Evolutionary conservation across 2,329 filamentous ascomycete species (phyloP).

Genomic region (Cladosporium sp.): DNA sequence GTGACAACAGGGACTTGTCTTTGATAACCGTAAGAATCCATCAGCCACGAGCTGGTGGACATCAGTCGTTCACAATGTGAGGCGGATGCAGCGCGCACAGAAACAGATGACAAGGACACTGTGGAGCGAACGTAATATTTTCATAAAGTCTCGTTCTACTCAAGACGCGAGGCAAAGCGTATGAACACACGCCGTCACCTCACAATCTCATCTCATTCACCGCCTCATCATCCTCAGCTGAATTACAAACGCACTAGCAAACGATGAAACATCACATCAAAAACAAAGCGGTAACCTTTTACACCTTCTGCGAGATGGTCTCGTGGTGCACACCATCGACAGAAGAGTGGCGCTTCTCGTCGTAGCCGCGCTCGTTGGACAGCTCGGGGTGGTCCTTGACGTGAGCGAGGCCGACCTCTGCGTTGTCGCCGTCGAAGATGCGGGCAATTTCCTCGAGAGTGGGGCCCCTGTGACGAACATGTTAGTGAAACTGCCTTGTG

Average conservation of each 20-base stretch:
- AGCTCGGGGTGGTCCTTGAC: conserved; percentile 13
- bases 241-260: background rate
- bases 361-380: conserved; percentile 2
- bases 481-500: background rate
- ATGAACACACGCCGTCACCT: background rate
- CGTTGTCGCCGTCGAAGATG: conserved; percentile 65
- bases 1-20: no score
- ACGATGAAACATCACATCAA: background rate
- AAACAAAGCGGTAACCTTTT: background rate
- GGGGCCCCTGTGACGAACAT: conserved; percentile 48
- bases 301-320: conserved; percentile 8
- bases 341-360: conserved; percentile 7
- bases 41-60: no score
- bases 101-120: no score
- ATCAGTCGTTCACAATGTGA: no score
- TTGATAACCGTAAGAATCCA: no score
- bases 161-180: background rate
- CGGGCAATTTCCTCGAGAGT: conserved; percentile 67
- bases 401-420: conserved; percentile 32
- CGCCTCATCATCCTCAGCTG: background rate
- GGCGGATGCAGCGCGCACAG: no score
- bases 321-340: conserved; percentile 4
- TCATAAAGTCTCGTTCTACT: background rate
- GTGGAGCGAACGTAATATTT: background rate
- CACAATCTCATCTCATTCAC: background rate